Percentiles rank a stretch among this genome's conserved stretches.
Evolutionary conservation across 768 basidiomycete genomes (phyloP).

Genomic region (Termitomyces sp.): DNA sequence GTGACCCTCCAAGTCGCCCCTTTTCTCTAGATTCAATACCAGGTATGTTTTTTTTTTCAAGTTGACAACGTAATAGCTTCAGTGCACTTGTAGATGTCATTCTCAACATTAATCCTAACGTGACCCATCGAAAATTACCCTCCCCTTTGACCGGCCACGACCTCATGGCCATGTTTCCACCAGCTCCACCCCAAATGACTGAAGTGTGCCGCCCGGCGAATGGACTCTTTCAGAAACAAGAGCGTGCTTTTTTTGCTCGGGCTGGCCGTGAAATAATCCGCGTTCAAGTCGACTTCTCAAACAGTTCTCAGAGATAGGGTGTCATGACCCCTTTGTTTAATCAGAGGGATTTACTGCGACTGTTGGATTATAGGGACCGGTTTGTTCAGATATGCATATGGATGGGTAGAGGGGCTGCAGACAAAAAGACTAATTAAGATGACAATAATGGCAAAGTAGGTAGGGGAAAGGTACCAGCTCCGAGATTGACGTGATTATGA

Average conservation of each 20-base stretch:
- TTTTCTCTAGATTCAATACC: slow-evolving; percentile 60
- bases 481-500: too few relatives aligned
- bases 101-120: slow-evolving; percentile 46
- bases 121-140: slow-evolving; percentile 55
- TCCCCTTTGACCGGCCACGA: slow-evolving; percentile 79
- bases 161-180: slow-evolving; percentile 80
- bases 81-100: slow-evolving; percentile 48
- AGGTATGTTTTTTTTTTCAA: slow-evolving; percentile 31
- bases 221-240: slow-evolving; percentile 69
- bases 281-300: slow-evolving; percentile 60
- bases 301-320: slow-evolving; percentile 28
- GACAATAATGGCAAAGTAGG: too few relatives aligned
- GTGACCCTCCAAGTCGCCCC: slow-evolving; percentile 42
- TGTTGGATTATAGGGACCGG: too few relatives aligned
- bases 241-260: slow-evolving; percentile 77
- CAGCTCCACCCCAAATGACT: slow-evolving; percentile 55
- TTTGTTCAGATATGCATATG: too few relatives aligned
- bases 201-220: slow-evolving; percentile 62
- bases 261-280: slow-evolving; percentile 75
- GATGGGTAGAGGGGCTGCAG: too few relatives aligned
- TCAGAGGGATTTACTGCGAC: too few relatives aligned
- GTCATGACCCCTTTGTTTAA: too few relatives aligned
- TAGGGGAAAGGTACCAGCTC: too few relatives aligned
- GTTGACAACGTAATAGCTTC: not conserved
- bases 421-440: too few relatives aligned